A percentile compares a stretch with the other conserved stretches of the same genome.
Conservation (phyloP, 2,329 filamentous ascomycete species). For the Hymenoscyphus infarciens region DNA sequence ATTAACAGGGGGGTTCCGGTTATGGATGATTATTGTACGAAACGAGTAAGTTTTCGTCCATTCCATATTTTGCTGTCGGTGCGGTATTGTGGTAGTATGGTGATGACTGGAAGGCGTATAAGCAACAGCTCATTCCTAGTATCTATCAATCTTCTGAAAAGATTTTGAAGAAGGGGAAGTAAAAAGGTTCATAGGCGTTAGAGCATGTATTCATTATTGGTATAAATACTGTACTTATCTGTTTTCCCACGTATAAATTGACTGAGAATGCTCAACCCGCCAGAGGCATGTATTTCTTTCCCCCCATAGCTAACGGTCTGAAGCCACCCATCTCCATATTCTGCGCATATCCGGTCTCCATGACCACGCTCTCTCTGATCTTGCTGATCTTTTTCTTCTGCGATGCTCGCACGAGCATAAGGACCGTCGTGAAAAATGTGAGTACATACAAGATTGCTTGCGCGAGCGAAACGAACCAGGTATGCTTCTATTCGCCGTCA, state of each 20-base stretch:
- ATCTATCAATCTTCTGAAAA: background rate
- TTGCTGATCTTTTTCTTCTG: slow-evolving; percentile 22
- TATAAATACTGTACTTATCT: background rate
- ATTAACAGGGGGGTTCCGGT: slow-evolving; percentile 42
- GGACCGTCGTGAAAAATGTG: slow-evolving; percentile 18
- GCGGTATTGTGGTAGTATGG: slow-evolving; percentile 35
- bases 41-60: slow-evolving; percentile 32
- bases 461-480: slow-evolving; percentile 24
- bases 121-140: slow-evolving; percentile 26
- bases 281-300: slow-evolving; percentile 18
- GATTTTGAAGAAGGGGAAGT: background rate
- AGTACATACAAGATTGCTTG: slow-evolving; percentile 20
- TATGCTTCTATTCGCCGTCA: slow-evolving; percentile 9
- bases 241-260: no score
- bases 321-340: slow-evolving; percentile 6
- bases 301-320: background rate
- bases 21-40: slow-evolving; percentile 47
- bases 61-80: background rate
- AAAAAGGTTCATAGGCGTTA: background rate
- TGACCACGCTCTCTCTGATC: slow-evolving; percentile 16
- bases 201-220: background rate
- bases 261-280: background rate
- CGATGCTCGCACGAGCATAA: slow-evolving; percentile 13
- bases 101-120: slow-evolving; percentile 38
- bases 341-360: slow-evolving; percentile 18